These are phyloP conservation scores for Purpureocillium takamizusanense DNA, from an alignment of 2,329 filamentous ascomycete genomes.

Conservation along the genomic window DNA sequence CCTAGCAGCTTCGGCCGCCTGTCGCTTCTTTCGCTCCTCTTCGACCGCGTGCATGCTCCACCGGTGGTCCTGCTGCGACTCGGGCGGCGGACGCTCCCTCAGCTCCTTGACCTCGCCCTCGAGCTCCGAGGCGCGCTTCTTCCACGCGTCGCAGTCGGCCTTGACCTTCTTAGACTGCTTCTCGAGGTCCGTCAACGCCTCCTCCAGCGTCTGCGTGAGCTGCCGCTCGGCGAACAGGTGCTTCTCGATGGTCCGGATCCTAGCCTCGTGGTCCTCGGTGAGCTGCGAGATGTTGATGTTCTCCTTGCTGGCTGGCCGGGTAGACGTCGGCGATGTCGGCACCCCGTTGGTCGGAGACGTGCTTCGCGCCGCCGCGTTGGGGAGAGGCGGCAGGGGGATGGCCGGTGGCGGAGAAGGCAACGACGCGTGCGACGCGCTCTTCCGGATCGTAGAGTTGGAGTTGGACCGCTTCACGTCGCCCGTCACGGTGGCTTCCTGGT, in stretches of 20 bases:
- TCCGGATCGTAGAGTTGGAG: constrained; percentile 66
- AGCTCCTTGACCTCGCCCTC: constrained; percentile 64
- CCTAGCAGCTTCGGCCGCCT: constrained; percentile 80
- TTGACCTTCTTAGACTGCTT: constrained; percentile 87
- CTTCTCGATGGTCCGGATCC: constrained; percentile 93
- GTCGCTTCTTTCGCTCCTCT: constrained; percentile 87
- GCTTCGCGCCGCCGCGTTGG: constrained; percentile 42
- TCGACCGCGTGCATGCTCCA: constrained; percentile 84
- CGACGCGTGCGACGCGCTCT: constrained; percentile 73
- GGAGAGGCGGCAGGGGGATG: constrained; percentile 90
- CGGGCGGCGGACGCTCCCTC: constrained; percentile 37
- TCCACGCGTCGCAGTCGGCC: constrained; percentile 81
- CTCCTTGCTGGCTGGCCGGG: constrained; percentile 75
- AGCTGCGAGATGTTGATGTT: constrained; percentile 59
- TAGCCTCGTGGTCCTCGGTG: constrained; percentile 89
- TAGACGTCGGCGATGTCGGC: constrained; percentile 45
- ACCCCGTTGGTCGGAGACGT: constrained; percentile 33
- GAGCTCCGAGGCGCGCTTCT: constrained; percentile 70
- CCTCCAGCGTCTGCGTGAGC: constrained; percentile 87
- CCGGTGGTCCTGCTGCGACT: constrained; percentile 44
- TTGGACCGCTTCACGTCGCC: constrained; percentile 47
- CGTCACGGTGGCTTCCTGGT: constrained; percentile 38
- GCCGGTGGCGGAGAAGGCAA: constrained; percentile 90
- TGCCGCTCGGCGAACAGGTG: constrained; percentile 94
- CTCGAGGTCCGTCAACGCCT: constrained; percentile 90